phyloP scores from a whole-genome alignment of 257 asterid species.

The Parsonsia alboflavescens region DNA sequence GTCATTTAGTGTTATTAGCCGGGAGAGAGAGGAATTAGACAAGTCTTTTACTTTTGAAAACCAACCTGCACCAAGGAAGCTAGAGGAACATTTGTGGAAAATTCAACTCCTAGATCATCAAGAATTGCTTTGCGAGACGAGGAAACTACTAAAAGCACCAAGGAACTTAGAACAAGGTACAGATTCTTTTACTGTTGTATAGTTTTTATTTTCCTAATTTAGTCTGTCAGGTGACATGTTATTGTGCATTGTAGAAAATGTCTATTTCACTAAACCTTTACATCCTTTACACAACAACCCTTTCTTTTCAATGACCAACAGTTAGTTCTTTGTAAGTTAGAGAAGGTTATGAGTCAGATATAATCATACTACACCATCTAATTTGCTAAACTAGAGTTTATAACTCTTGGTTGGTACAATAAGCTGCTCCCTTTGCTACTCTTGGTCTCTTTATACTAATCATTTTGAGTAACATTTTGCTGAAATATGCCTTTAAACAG shows the following conservation, averaged over 20 bases:
- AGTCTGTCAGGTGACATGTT: not conserved
- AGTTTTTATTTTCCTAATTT: not conserved
- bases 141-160: slow-evolving; percentile 68
- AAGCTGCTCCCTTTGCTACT: not conserved
- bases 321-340: not conserved
- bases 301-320: not conserved
- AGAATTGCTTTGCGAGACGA: slow-evolving; percentile 66
- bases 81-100: too few species aligned
- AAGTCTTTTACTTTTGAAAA: too few species aligned
- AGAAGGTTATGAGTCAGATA: not conserved
- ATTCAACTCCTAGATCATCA: slow-evolving; percentile 52
- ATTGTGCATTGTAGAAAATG: not conserved
- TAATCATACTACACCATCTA: not conserved
- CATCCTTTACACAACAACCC: not conserved
- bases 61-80: too few species aligned
- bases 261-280: not conserved
- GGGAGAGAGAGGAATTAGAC: too few species aligned
- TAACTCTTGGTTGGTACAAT: too few species aligned
- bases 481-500: not conserved
- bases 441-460: not conserved
- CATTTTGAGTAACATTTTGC: not conserved
- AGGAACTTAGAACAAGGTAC: slow-evolving; percentile 88
- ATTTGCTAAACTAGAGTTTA: not conserved
- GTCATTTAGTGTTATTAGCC: too few species aligned
- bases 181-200: not conserved